A percentile compares a stretch with the other conserved stretches of the same genome.
phyloP scores from a whole-genome alignment of 345 rosid species.

The Bruguiera gymnorhiza region DNA sequence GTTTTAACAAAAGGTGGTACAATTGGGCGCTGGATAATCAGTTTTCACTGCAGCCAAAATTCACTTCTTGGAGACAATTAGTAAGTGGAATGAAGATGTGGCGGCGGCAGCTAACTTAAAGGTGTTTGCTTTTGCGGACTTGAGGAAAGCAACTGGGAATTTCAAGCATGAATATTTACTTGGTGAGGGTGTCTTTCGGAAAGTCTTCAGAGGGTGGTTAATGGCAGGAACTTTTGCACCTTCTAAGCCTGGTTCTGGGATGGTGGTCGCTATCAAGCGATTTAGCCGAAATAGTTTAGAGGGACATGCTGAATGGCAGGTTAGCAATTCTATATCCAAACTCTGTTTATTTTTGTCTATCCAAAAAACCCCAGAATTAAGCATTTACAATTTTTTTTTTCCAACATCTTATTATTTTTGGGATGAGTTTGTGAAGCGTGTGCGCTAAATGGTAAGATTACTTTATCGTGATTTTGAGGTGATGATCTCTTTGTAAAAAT shows the following conservation, averaged over 20 bases:
- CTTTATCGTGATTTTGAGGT: too few species aligned
- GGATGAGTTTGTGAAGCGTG: too few species aligned
- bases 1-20: constrained; percentile 29
- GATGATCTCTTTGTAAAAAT: too few species aligned
- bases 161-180: constrained; percentile 57
- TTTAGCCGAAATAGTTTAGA: constrained; percentile 57
- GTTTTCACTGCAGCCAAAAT: constrained; percentile 33
- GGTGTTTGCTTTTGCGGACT: constrained; percentile 53
- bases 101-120: constrained; percentile 38
- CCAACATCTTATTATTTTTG: too few species aligned
- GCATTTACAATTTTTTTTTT: background rate
- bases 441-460: too few species aligned
- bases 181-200: constrained; percentile 83
- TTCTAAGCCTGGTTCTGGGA: constrained; percentile 53
- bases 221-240: constrained; percentile 60
- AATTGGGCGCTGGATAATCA: too few species aligned
- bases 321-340: constrained; percentile 10
- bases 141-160: constrained; percentile 55
- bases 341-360: too few species aligned
- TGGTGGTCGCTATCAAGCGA: constrained; percentile 74
- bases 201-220: constrained; percentile 79
- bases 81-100: constrained; percentile 31
- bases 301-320: constrained; percentile 81
- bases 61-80: constrained; percentile 31
- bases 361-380: too few species aligned